Conservation (phyloP, 108 stramenopile genomes). For the Fragilaria crotonensis region DNA sequence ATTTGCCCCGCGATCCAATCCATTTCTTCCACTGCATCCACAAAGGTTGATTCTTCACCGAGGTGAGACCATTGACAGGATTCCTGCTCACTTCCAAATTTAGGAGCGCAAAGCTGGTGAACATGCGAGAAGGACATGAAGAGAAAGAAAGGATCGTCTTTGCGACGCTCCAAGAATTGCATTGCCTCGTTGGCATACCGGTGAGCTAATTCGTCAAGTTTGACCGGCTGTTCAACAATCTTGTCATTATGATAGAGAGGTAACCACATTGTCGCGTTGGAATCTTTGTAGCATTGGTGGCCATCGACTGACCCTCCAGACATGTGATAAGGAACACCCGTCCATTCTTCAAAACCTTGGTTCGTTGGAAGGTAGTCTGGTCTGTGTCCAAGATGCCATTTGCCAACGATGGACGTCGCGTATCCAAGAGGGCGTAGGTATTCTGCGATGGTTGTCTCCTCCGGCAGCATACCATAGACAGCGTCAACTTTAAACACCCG, state of each 20-base stretch:
- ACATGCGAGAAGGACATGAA: slow-evolving; percentile 64
- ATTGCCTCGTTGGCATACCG: slow-evolving; percentile 29
- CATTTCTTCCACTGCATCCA: slow-evolving; percentile 59
- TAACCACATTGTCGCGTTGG: slow-evolving; percentile 49
- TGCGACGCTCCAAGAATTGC: slow-evolving; percentile 21
- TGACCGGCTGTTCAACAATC: slow-evolving; percentile 61
- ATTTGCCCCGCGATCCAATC: slow-evolving; percentile 57
- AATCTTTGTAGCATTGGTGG: slow-evolving; percentile 41
- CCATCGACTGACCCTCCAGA: slow-evolving; percentile 53
- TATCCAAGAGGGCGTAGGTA: slow-evolving; percentile 48
- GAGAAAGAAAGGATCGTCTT: slow-evolving; percentile 43
- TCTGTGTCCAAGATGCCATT: slow-evolving; percentile 74
- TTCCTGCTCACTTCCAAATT: slow-evolving; percentile 24
- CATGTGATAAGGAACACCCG: slow-evolving; percentile 75
- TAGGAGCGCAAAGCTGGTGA: slow-evolving; percentile 60
- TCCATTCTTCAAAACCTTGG: slow-evolving; percentile 74
- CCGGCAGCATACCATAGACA: slow-evolving; percentile 39
- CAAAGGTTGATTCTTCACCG: slow-evolving; percentile 25
- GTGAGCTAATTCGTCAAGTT: slow-evolving; percentile 29
- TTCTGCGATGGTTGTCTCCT: slow-evolving; percentile 55
- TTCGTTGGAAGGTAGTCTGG: slow-evolving; percentile 48
- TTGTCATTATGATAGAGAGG: slow-evolving; percentile 37
- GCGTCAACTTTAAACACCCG: slow-evolving; percentile 55
- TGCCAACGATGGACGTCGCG: slow-evolving; percentile 65
- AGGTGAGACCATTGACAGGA: slow-evolving; percentile 41